Base-by-base conservation (phyloP, 805 yeast genomes). In the Starmerella bombi region DNA sequence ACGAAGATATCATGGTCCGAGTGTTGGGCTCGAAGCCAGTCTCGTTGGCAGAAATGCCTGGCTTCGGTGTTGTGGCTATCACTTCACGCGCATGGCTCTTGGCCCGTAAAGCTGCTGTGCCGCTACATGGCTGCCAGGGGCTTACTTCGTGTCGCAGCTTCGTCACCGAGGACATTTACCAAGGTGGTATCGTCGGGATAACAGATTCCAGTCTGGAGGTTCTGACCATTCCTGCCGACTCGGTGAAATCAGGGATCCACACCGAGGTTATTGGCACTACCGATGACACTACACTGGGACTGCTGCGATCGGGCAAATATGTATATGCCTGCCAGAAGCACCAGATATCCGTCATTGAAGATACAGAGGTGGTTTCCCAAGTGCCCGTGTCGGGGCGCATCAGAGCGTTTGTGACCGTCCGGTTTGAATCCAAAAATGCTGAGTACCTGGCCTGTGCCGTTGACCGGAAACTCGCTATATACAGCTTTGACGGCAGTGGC, bases 21-120 rank as follows among this genome's bases (percentile, higher is more conserved):
- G 84, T 79, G 53, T 56, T 83, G 22, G 97, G 97, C 0, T 69
- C 80, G 0, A 66, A 67, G 31, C 74, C 80, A 0, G 77, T 85
- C 0, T 51, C 53, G 2, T 58, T 85, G 3, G 61, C 72, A 2
- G 49, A 53, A 8, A 52, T 73, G 9, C 53, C 38, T 54, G 3
- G 59, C 2, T 25, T 32, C 17, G 46, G 36, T 2, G 57, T 74
- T 2, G 49, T 72, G 25, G 77, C 77, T 0, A 52, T 71, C 12
- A 72, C 80, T 3, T 59, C 77, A 0, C 60, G 70, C 34, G 57
- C 78, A 0, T 79, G 80, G 73, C 44, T 75, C 7, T 12, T 41
- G 16, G 4, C 38, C 28, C 34, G 31, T 2, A 9, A 8, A 3
- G 7, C 9, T 6, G 36, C 31, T 7, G 4, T 17, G 7, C 40